phyloP scores from a whole-genome alignment of 192 early-diverging fungal genomes.

The Dimargaris cristalligena region DNA sequence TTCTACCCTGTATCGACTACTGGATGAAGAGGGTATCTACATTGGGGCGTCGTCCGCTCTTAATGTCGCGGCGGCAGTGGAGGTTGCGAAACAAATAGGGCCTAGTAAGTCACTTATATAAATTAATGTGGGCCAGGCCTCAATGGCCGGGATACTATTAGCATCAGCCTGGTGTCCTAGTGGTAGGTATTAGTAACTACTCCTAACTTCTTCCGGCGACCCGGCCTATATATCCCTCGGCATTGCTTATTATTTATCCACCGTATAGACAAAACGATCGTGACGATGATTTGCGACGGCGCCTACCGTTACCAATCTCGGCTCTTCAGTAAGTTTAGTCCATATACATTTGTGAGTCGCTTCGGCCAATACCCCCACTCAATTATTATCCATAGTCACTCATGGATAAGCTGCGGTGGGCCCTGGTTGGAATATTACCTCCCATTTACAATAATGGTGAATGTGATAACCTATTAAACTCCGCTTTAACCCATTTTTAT shows the following conservation, averaged over 20 bases:
- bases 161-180: not conserved
- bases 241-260: not conserved
- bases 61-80: conserved; percentile 81
- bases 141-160: not conserved
- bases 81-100: conserved; percentile 75
- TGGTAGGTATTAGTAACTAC: not conserved
- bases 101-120: conserved; percentile 29
- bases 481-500: not conserved
- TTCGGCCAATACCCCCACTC: not conserved
- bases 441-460: not conserved
- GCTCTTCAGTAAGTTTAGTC: conserved; percentile 44
- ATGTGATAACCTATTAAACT: not conserved
- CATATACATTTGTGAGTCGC: conserved; percentile 1
- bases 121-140: not conserved
- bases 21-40: conserved; percentile 90
- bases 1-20: conserved; percentile 69
- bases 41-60: conserved; percentile 81
- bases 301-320: conserved; percentile 73
- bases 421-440: not conserved
- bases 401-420: conserved; percentile 15
- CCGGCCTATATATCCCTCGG: not conserved
- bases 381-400: not conserved
- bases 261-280: conserved; percentile 40
- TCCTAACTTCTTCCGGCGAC: not conserved
- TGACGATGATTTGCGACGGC: conserved; percentile 80